Evolutionary conservation across 1,284 basidiomycete species (phyloP).

Genomic region (Binderoboletus segoi): DNA sequence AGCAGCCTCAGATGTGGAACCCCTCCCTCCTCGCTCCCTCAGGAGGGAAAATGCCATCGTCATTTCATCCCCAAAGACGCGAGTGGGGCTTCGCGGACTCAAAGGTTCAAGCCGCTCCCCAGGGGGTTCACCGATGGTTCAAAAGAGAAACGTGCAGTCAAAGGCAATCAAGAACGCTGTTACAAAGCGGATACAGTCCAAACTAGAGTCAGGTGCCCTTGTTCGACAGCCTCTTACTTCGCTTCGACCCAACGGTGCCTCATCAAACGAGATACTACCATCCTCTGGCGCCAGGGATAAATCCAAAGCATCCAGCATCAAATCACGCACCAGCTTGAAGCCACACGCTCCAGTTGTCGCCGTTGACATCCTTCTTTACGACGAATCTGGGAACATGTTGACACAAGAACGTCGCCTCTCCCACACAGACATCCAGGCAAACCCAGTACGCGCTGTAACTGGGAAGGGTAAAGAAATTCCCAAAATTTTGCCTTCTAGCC

Average conservation of each 20-base stretch:
- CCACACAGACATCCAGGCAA: slow-evolving; percentile 36
- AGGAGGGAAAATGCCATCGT: slow-evolving; percentile 29
- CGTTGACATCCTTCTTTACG: slow-evolving; percentile 67
- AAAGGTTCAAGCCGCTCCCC: slow-evolving; percentile 20
- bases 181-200: slow-evolving; percentile 17
- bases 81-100: slow-evolving; percentile 10
- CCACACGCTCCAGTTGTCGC: slow-evolving; percentile 52
- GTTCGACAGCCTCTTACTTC: slow-evolving; percentile 36
- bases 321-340: slow-evolving; percentile 37
- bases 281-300: slow-evolving; percentile 27
- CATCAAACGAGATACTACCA: slow-evolving; percentile 3
- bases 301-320: slow-evolving; percentile 29
- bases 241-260: slow-evolving; percentile 23
- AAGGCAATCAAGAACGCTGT: slow-evolving; percentile 9
- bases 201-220: slow-evolving; percentile 11
- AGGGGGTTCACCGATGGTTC: slow-evolving; percentile 14
- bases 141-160: slow-evolving; percentile 13
- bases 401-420: slow-evolving; percentile 58
- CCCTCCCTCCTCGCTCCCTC: slow-evolving; percentile 5
- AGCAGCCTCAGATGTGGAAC: slow-evolving; percentile 11
- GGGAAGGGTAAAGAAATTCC: slow-evolving; percentile 8
- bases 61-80: slow-evolving; percentile 27
- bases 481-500: slow-evolving; percentile 1
- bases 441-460: slow-evolving; percentile 18
- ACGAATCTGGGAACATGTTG: slow-evolving; percentile 56